These are phyloP conservation scores for Blastomyces emzantsi DNA, from an alignment of 2,329 filamentous ascomycete species.

Conservation along the genomic window DNA sequence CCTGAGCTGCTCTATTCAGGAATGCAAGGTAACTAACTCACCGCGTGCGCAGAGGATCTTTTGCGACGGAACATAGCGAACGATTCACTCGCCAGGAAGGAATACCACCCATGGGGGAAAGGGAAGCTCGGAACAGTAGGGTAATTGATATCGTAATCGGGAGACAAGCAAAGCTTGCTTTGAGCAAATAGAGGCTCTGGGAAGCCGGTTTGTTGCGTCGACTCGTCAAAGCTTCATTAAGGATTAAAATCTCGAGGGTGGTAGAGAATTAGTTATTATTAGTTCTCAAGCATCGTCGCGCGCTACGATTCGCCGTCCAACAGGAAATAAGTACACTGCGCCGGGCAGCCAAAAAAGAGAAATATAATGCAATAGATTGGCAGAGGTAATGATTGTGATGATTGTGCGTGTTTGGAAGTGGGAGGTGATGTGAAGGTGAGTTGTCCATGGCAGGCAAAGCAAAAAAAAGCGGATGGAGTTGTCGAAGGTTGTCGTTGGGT, in stretches of 20 bases:
- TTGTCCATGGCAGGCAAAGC: neutral
- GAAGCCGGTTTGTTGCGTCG: neutral
- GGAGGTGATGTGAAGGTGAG: neutral
- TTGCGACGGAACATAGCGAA: slow-evolving; percentile 34
- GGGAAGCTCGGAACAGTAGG: slow-evolving; percentile 3
- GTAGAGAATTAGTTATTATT: neutral
- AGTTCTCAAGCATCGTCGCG: neutral
- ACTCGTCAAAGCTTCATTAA: slow-evolving; percentile 1
- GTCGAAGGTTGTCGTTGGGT: neutral
- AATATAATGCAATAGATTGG: neutral
- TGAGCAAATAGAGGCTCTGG: neutral
- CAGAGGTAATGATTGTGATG: neutral
- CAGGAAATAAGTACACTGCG: neutral
- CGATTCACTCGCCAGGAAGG: slow-evolving; percentile 13
- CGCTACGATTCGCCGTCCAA: neutral
- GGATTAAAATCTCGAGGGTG: neutral
- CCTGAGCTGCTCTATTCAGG: neutral
- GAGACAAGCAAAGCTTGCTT: neutral
- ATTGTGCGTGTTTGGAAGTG: neutral
- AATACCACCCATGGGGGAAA: slow-evolving; percentile 8
- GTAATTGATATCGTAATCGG: neutral
- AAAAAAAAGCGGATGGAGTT: neutral
- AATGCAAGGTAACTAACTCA: slow-evolving; percentile 23
- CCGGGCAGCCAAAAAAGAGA: neutral
- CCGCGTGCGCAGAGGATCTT: slow-evolving; percentile 37